Evolutionary conservation across 1,284 basidiomycete species (phyloP), one percentile per base, ranked within the genome.

Genomic region (Cystobasidium slooffiae): DNA sequence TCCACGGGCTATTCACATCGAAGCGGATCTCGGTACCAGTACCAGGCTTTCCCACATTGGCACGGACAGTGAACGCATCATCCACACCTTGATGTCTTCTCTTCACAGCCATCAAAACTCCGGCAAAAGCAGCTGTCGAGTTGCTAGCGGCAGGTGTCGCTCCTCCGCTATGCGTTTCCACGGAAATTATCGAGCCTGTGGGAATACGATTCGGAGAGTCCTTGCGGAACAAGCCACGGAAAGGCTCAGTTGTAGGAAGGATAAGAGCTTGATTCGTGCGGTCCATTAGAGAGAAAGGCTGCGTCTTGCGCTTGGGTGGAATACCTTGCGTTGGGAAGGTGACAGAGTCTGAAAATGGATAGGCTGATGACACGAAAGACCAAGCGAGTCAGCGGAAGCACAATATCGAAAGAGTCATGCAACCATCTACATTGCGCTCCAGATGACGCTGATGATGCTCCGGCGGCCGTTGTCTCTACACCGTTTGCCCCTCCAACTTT

Each of bases 1-100:
- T 73, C 70, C 70, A 73, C 18, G 70, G 70, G 43, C 70, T 73
- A 22, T 73, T 73, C 9, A 73, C 70, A 66, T 73, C 70, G 52
- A 65, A 73, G 10, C 70, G 31, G 24, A 73, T 63, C 20, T 73
- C 70, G 5, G 70, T 73, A n/a, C 70, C 70, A 16, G 47, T 47
- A 7, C 56, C 70, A 12, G 70, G 70, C 46, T 61, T 65, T 8
- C 70, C 70, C 1, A 73, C 70, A 41, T 66, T 65, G 2, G 70
- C 70, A 14, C 70, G 37, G 16, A 73, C 70, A 4, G 52, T 66
- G 44, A 73, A 73, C 7, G 70, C 70, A 37, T 73, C 62, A 22
- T 73, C 70, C 12, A 73, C 70, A 53, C 70, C 70, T 43, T 62
- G 43, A 65, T 73, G 70, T 47, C 70, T 55, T 31, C 70, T 65